Conservation (phyloP, 1,139 yeast species). For the Blastobotrys persicus region DNA sequence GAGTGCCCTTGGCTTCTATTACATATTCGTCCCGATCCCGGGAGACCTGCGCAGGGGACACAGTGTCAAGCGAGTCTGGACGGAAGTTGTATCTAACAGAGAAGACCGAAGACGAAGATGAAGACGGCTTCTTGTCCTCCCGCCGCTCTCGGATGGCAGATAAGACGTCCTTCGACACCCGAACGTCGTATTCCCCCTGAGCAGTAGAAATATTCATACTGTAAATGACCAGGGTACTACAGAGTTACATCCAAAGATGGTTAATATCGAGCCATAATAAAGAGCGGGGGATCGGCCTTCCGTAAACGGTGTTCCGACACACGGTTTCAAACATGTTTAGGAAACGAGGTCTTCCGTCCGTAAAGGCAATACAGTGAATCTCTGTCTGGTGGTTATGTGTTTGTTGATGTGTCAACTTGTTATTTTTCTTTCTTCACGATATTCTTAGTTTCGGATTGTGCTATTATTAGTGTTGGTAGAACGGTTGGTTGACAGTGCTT, state of each 20-base stretch:
- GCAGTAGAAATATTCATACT: conserved; percentile 15
- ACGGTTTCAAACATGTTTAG: too few species aligned
- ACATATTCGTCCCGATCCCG: conserved; percentile 28
- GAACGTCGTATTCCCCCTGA: conserved; percentile 18
- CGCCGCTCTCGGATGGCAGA: conserved; percentile 7
- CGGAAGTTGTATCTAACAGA: conserved; percentile 30
- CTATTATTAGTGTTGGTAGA: too few species aligned
- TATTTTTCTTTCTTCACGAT: too few species aligned
- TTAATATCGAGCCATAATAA: background rate
- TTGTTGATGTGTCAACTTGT: too few species aligned
- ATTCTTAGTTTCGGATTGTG: too few species aligned
- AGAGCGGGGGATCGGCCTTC: background rate
- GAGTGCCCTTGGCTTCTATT: conserved; percentile 20
- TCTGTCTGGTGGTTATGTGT: too few species aligned
- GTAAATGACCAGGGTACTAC: background rate
- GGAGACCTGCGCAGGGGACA: conserved; percentile 20
- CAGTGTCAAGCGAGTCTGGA: conserved; percentile 31
- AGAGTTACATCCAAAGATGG: background rate
- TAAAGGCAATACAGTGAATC: background rate
- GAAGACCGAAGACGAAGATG: conserved; percentile 10
- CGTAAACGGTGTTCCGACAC: too few species aligned
- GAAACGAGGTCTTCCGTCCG: background rate
- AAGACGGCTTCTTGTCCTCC: background rate
- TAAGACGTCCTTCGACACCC: conserved; percentile 13
- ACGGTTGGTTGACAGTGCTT: too few species aligned